Evolutionary conservation across 805 yeast genomes (phyloP).

Genomic region (Lipomyces orientalis): DNA sequence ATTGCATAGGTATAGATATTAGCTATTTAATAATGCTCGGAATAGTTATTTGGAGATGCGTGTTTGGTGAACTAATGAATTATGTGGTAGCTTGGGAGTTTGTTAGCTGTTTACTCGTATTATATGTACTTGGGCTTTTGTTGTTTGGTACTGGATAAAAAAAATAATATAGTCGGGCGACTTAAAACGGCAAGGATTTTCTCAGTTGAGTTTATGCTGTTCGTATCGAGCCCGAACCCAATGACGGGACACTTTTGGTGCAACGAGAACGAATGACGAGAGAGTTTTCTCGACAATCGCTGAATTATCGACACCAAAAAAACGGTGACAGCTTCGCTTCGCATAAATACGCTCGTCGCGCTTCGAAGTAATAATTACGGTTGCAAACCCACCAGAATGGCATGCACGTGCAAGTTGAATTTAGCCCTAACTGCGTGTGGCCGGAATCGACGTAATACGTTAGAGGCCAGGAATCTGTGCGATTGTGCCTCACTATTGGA

Average conservation of each 20-base stretch:
- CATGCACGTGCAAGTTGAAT: not conserved
- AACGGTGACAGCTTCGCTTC: not conserved
- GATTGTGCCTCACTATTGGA: not conserved
- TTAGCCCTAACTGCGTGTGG: not conserved
- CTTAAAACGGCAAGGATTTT: not conserved
- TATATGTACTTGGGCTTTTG: not conserved
- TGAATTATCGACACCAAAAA: not conserved
- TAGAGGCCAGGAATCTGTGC: not conserved
- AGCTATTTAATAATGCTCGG: not conserved
- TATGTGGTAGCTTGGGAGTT: not conserved
- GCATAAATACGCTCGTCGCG: too few species aligned
- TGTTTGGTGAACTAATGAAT: not conserved
- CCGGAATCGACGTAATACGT: not conserved
- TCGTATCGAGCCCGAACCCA: too few species aligned
- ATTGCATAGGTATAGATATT: conserved; percentile 5
- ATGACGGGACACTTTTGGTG: too few species aligned
- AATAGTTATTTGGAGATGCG: not conserved
- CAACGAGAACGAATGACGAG: too few species aligned
- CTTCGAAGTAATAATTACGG: too few species aligned
- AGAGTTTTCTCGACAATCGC: too few species aligned
- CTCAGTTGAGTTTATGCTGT: too few species aligned
- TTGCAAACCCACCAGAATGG: not conserved
- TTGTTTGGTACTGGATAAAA: too few species aligned
- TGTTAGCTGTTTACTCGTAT: not conserved
- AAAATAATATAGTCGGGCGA: too few species aligned